phyloP scores from a whole-genome alignment of 2,329 filamentous ascomycete genomes.

The Pseudocercospora eumusae region DNA sequence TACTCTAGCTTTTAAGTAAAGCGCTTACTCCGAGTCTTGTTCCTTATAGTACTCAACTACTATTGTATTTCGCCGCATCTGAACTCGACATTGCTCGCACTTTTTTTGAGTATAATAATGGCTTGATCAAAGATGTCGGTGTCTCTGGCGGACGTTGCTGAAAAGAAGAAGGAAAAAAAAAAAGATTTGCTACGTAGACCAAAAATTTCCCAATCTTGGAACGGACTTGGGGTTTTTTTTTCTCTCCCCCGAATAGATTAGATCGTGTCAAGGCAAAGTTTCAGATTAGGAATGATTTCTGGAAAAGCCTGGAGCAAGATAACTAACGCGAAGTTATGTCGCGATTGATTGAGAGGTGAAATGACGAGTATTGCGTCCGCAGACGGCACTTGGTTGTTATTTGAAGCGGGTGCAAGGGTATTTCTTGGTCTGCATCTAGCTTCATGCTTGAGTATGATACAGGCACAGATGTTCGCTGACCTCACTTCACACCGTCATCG shows the following conservation, averaged over 20 bases:
- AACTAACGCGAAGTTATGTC: not conserved
- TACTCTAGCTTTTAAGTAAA: too few species aligned
- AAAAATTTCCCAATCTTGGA: constrained; percentile 33
- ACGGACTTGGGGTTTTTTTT: too few species aligned
- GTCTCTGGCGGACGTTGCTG: constrained; percentile 34
- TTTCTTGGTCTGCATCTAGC: not conserved
- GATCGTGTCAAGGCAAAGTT: constrained; percentile 57
- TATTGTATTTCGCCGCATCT: too few species aligned
- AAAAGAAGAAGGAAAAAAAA: too few species aligned
- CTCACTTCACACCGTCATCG: not conserved
- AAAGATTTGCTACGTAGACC: constrained; percentile 27
- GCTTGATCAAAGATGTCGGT: constrained; percentile 33
- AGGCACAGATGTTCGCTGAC: not conserved
- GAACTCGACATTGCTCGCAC: constrained; percentile 38
- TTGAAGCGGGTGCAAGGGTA: not conserved
- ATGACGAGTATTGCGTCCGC: not conserved
- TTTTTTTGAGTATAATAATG: too few species aligned
- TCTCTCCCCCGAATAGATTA: too few species aligned
- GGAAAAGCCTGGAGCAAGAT: constrained; percentile 51
- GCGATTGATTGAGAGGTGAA: too few species aligned
- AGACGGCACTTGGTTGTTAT: not conserved
- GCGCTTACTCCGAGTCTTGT: too few species aligned
- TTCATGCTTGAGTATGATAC: not conserved
- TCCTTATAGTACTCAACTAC: too few species aligned
- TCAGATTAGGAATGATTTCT: constrained; percentile 53